Evolutionary conservation across 257 asterid genomes (phyloP).

Genomic region (Leptodermis oblonga): DNA sequence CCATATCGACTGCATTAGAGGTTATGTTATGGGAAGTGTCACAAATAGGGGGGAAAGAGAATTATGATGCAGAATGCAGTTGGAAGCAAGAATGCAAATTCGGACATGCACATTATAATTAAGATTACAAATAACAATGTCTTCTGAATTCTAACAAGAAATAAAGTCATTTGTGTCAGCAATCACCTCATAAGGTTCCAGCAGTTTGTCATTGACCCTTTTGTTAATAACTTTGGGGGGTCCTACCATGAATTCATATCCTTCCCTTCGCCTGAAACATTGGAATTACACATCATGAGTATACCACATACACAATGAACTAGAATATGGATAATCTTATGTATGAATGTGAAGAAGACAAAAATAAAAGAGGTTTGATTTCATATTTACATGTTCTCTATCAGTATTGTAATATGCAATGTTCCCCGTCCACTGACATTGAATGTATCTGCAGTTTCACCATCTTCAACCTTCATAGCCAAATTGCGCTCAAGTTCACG

Average conservation of each 20-base stretch:
- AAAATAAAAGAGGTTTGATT: background rate
- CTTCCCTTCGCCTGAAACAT: constrained; percentile 93
- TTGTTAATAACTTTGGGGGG: constrained; percentile 98
- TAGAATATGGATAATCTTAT: constrained; percentile 4
- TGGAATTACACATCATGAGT: constrained; percentile 18
- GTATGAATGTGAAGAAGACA: background rate
- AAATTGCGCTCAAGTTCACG: constrained; percentile 95
- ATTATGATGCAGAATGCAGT: background rate
- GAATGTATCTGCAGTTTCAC: constrained; percentile 91
- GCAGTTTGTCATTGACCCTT: constrained; percentile 59
- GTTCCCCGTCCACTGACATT: constrained; percentile 97
- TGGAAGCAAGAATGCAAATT: background rate
- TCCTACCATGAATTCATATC: constrained; percentile 99
- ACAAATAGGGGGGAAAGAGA: background rate
- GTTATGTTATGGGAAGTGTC: background rate
- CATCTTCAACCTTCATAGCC: constrained; percentile 97
- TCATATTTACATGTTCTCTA: constrained; percentile 80
- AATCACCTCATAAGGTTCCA: constrained; percentile 90
- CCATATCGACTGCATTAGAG: background rate
- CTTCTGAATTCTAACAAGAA: background rate
- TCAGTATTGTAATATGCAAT: constrained; percentile 84
- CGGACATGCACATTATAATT: background rate
- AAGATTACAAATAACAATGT: background rate
- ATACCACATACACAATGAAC: constrained; percentile 9
- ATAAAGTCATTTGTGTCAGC: background rate